phyloP scores from a whole-genome alignment of 192 early-diverging fungal genomes.

The Coemansia sp. region DNA sequence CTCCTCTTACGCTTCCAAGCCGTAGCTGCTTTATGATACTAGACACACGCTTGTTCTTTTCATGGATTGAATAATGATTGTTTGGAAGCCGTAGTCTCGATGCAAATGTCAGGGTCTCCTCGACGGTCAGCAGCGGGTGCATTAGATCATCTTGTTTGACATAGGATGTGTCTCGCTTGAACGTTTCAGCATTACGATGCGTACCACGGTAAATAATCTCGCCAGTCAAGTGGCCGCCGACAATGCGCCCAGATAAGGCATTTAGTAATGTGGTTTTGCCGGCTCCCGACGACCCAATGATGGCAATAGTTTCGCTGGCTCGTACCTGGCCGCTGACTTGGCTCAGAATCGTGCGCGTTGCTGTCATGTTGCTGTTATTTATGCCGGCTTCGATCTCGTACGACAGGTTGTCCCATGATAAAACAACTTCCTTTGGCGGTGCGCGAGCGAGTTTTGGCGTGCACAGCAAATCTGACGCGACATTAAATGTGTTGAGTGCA shows the following conservation, averaged over 20 bases:
- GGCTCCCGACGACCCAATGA: slow-evolving; percentile 91
- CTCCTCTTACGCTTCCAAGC: slow-evolving; percentile 57
- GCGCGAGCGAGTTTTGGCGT: not conserved
- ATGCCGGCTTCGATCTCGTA: slow-evolving; percentile 31
- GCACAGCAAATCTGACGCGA: not conserved
- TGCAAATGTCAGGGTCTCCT: slow-evolving; percentile 75
- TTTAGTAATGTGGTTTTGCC: slow-evolving; percentile 88
- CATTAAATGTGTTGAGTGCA: not conserved
- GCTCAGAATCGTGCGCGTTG: slow-evolving; percentile 55
- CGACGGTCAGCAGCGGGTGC: slow-evolving; percentile 67
- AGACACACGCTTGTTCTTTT: slow-evolving; percentile 62
- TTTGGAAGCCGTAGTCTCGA: slow-evolving; percentile 69
- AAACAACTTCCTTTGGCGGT: slow-evolving; percentile 13
- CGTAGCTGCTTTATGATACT: slow-evolving; percentile 65
- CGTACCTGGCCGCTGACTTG: slow-evolving; percentile 67
- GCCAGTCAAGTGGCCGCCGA: slow-evolving; percentile 58
- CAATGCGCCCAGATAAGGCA: slow-evolving; percentile 73
- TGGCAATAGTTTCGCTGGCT: slow-evolving; percentile 73
- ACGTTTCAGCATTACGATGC: slow-evolving; percentile 26
- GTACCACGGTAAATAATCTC: slow-evolving; percentile 55
- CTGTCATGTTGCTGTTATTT: not conserved
- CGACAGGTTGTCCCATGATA: slow-evolving; percentile 34
- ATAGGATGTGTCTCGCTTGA: slow-evolving; percentile 43
- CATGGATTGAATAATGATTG: slow-evolving; percentile 36
- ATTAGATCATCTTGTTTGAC: slow-evolving; percentile 61